These are phyloP conservation scores for Neospermospora avenae DNA, from an alignment of 2,329 filamentous ascomycete genomes.

Conservation along the genomic window DNA sequence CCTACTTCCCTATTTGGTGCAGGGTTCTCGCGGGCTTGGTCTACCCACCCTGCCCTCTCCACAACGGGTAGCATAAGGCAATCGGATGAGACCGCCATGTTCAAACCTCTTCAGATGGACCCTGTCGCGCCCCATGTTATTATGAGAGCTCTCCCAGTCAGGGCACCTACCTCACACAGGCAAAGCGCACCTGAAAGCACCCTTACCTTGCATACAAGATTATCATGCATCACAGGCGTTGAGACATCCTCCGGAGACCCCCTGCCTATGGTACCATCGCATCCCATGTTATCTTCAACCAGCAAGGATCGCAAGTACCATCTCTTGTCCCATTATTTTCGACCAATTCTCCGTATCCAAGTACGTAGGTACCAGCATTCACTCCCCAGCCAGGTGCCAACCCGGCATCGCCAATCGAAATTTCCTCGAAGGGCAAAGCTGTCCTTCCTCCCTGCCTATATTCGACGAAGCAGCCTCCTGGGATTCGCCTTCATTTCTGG, in stretches of 20 bases:
- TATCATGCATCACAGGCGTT: constrained; percentile 20
- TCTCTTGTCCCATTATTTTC: constrained; percentile 27
- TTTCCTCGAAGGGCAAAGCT: constrained; percentile 10
- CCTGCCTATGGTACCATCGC: constrained; percentile 14
- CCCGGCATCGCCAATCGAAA: constrained; percentile 22
- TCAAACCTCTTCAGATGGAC: constrained; percentile 14
- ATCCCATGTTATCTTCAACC: constrained; percentile 7
- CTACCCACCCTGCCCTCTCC: neutral
- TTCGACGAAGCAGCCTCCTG: neutral
- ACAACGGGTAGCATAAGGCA: neutral
- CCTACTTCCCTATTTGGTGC: constrained; percentile 18
- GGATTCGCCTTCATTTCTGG: neutral
- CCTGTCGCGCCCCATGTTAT: constrained; percentile 1
- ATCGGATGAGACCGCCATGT: constrained; percentile 18
- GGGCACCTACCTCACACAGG: constrained; percentile 8
- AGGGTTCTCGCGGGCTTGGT: constrained; percentile 6
- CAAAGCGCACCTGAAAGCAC: constrained; percentile 11
- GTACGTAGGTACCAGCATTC: constrained; percentile 12
- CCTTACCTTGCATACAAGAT: constrained; percentile 26
- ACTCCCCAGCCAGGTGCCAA: constrained; percentile 7
- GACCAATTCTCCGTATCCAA: constrained; percentile 15
- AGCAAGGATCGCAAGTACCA: constrained; percentile 29
- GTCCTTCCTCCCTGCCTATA: neutral
- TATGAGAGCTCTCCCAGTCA: constrained; percentile 1
- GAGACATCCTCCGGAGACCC: constrained; percentile 23